A percentile compares a stretch with the other conserved stretches of the same genome.
phyloP scores from a whole-genome alignment of 192 early-diverging fungal genomes.

The Phlyctochytrium bullatum region DNA sequence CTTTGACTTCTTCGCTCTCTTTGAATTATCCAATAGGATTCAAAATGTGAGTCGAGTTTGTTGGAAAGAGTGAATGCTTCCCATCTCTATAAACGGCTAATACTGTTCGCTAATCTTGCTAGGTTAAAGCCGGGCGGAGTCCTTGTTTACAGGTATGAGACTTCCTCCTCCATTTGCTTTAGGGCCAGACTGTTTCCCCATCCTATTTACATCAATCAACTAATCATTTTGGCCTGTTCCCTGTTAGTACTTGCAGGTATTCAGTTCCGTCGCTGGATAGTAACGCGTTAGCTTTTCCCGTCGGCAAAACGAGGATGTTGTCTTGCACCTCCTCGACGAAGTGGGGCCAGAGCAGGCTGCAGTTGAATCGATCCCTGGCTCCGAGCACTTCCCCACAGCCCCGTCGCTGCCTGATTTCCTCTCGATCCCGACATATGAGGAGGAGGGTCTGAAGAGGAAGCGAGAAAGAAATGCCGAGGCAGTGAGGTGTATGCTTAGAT shows the following conservation, averaged over 20 bases:
- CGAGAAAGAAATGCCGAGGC: constrained; percentile 9
- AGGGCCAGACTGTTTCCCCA: no score
- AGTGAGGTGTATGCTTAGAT: constrained; percentile 46
- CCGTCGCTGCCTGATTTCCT: constrained; percentile 7
- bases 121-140: constrained; percentile 68
- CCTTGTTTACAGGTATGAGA: constrained; percentile 73
- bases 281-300: constrained; percentile 37
- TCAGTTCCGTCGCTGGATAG: no score
- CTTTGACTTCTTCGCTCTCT: no score
- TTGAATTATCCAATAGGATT: constrained; percentile 1
- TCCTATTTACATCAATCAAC: no score
- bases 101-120: constrained; percentile 43
- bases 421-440: no score
- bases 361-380: constrained; percentile 54
- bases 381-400: constrained; percentile 33
- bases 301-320: constrained; percentile 82
- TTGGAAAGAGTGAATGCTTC: no score
- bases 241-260: neutral
- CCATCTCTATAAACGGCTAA: neutral
- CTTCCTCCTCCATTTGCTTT: no score
- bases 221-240: neutral
- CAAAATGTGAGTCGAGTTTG: neutral
- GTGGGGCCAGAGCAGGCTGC: constrained; percentile 34
- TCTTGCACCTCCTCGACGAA: constrained; percentile 76
- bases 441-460: no score